Percentiles rank a stretch among this genome's conserved stretches.
These are phyloP conservation scores for Plasmopara muralis DNA, from an alignment of 352 stramenopile species.

Conservation along the genomic window DNA sequence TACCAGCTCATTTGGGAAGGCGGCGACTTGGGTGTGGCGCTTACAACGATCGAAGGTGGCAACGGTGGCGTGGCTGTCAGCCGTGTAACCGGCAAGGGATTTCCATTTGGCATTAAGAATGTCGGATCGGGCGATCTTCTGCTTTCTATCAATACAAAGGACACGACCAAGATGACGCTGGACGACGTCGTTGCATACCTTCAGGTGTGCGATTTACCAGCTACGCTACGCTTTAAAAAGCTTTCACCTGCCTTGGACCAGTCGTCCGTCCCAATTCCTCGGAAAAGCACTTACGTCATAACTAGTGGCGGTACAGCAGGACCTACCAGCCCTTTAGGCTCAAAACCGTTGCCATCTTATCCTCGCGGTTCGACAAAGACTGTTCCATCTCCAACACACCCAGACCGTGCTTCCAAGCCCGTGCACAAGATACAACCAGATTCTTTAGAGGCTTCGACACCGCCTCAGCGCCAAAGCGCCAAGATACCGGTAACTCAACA, in stretches of 20 bases:
- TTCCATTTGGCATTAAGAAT: constrained; percentile 86
- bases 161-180: constrained; percentile 71
- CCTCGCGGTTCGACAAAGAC: constrained; percentile 26
- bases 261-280: constrained; percentile 30
- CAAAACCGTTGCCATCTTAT: constrained; percentile 28
- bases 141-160: constrained; percentile 78
- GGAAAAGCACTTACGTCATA: constrained; percentile 64
- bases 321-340: constrained; percentile 56
- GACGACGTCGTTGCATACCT: constrained; percentile 79
- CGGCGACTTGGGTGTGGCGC: constrained; percentile 73
- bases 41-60: constrained; percentile 64
- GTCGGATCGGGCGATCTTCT: constrained; percentile 71
- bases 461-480: constrained; percentile 27
- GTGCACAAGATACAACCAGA: constrained; percentile 27
- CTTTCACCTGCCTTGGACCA: constrained; percentile 50
- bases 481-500: constrained; percentile 22
- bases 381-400: constrained; percentile 10
- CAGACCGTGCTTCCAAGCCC: constrained; percentile 29
- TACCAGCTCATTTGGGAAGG: constrained; percentile 88
- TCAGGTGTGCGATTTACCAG: constrained; percentile 78
- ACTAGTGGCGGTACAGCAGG: constrained; percentile 37
- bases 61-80: constrained; percentile 63
- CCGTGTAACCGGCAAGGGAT: constrained; percentile 79
- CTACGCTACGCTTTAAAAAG: constrained; percentile 84
- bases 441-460: constrained; percentile 21